phyloP scores from a whole-genome alignment of 2,329 filamentous ascomycete species.

The Sporothrix inflata region DNA sequence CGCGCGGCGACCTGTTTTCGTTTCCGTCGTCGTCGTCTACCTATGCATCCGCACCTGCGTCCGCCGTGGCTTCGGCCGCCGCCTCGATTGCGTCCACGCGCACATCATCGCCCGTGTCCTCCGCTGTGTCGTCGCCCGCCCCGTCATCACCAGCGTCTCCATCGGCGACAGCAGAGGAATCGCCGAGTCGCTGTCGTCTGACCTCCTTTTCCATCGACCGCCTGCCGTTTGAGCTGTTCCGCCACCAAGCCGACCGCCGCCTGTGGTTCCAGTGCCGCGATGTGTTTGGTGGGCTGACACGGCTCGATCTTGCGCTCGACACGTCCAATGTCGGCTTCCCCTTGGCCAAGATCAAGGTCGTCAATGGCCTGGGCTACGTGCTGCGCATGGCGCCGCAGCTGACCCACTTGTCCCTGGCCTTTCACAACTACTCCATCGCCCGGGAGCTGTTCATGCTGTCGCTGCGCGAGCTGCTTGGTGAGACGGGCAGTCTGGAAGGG shows the following conservation, averaged over 20 bases:
- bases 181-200: conserved; percentile 33
- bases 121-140: conserved; percentile 25
- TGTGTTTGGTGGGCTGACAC: conserved; percentile 46
- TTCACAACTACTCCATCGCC: conserved; percentile 47
- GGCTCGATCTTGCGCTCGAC: conserved; percentile 48
- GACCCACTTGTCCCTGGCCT: conserved; percentile 46
- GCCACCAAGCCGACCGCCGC: conserved; percentile 42
- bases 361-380: conserved; percentile 50
- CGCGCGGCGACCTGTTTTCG: conserved; percentile 7
- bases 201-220: conserved; percentile 48
- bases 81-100: conserved; percentile 26
- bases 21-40: background rate
- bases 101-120: conserved; percentile 23
- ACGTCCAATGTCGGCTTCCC: conserved; percentile 45
- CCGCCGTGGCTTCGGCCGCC: conserved; percentile 8
- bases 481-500: conserved; percentile 25
- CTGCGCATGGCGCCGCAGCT: conserved; percentile 46
- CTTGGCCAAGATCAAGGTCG: conserved; percentile 44
- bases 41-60: background rate
- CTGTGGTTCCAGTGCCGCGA: conserved; percentile 49
- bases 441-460: conserved; percentile 47
- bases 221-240: conserved; percentile 50
- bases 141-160: conserved; percentile 24
- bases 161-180: background rate
- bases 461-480: conserved; percentile 43